Evolutionary conservation across 352 stramenopile genomes (phyloP).

Genomic region (Pythium periplocum): DNA sequence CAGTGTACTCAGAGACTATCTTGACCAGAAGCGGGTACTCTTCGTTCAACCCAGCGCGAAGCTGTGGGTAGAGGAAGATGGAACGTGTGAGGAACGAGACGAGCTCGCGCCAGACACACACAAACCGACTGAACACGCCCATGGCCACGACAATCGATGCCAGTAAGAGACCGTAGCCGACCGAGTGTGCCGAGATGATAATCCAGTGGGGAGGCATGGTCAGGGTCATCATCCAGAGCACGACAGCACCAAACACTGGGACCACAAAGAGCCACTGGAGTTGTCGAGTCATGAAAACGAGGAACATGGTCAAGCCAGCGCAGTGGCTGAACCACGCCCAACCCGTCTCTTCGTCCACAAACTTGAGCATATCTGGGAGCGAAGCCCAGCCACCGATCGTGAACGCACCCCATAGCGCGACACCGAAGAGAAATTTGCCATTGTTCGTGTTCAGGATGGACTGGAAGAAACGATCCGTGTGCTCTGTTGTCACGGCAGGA

Average conservation of each 20-base stretch:
- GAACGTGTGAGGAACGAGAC: conserved; percentile 77
- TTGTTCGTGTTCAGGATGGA: conserved; percentile 31
- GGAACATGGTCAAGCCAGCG: conserved; percentile 70
- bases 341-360: conserved; percentile 78
- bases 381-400: conserved; percentile 72
- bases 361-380: conserved; percentile 74
- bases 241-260: conserved; percentile 48
- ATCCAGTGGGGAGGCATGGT: conserved; percentile 77
- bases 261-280: conserved; percentile 74
- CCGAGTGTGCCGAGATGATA: conserved; percentile 75
- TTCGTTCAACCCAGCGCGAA: conserved; percentile 62
- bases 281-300: conserved; percentile 67
- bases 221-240: conserved; percentile 76
- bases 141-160: conserved; percentile 74
- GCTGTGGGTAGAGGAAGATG: conserved; percentile 77
- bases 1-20: conserved; percentile 81
- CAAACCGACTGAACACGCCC: conserved; percentile 77
- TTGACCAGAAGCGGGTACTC: conserved; percentile 77
- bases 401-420: conserved; percentile 72
- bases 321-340: conserved; percentile 87
- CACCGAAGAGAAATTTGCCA: conserved; percentile 51
- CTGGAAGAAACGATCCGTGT: conserved; percentile 13
- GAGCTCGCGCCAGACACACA: conserved; percentile 71
- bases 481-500: not conserved
- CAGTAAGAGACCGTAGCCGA: conserved; percentile 67